phyloP scores from a whole-genome alignment of 1,284 basidiomycete genomes.

The Coniferiporia sulphurascens region DNA sequence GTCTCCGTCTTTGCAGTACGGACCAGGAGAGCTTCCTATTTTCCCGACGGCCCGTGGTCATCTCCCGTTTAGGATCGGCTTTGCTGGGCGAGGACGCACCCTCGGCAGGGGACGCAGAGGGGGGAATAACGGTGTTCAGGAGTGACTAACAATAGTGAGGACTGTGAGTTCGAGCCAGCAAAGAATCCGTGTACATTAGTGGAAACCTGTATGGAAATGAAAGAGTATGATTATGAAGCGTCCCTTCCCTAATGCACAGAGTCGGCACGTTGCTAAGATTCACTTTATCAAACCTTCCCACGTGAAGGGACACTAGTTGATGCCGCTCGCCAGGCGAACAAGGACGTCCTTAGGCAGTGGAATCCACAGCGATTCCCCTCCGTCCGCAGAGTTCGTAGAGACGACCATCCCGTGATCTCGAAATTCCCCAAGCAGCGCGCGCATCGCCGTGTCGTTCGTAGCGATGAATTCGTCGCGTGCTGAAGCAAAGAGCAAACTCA shows the following conservation, averaged over 20 bases:
- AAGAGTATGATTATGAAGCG: neutral
- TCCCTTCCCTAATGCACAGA: neutral
- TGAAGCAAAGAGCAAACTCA: constrained; percentile 54
- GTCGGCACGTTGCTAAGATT: no score
- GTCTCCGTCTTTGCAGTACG: neutral
- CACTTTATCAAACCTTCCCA: no score
- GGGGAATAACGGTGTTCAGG: neutral
- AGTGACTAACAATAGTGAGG: neutral
- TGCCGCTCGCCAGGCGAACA: constrained; percentile 25
- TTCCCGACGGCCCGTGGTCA: constrained; percentile 10
- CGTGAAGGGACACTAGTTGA: neutral
- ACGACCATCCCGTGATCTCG: constrained; percentile 83
- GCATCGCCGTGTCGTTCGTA: constrained; percentile 78
- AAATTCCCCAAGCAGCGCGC: constrained; percentile 82
- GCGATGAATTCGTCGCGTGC: constrained; percentile 82
- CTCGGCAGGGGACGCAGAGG: neutral
- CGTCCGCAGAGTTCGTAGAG: constrained; percentile 31
- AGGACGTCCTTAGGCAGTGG: constrained; percentile 66
- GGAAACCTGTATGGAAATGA: neutral
- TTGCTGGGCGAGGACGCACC: constrained; percentile 27
- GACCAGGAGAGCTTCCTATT: constrained; percentile 13
- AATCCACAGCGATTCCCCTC: constrained; percentile 72
- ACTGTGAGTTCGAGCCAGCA: neutral
- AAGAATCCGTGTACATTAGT: neutral
- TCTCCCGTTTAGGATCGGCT: constrained; percentile 27